Percentiles rank a stretch among this genome's conserved stretches.
phyloP scores from a whole-genome alignment of 176 grass and related monocot genomes.

The Oryza nivara region DNA sequence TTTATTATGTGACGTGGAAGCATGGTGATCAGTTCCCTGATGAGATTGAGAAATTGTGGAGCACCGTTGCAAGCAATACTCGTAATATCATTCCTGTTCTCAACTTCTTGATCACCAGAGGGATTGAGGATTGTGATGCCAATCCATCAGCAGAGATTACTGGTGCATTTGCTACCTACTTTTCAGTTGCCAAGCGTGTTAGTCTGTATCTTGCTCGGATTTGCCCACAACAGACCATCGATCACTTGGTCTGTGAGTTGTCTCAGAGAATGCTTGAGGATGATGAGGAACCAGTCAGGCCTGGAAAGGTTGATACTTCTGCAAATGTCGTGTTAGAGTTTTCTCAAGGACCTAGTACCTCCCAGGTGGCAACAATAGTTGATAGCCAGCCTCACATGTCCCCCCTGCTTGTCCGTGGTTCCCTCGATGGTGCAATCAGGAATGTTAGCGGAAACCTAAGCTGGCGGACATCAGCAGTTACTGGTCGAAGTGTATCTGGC shows the following conservation, averaged over 20 bases:
- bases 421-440: conserved; percentile 83
- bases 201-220: conserved; percentile 97
- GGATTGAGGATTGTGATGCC: conserved; percentile 93
- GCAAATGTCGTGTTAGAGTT: conserved; percentile 88
- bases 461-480: conserved; percentile 94
- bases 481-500: conserved; percentile 91
- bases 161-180: conserved; percentile 95
- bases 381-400: conserved; percentile 98
- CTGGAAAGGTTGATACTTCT: conserved; percentile 71
- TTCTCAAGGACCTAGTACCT: conserved; percentile 78
- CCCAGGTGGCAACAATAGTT: conserved; percentile 66
- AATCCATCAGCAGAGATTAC: conserved; percentile 97
- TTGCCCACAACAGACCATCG: conserved; percentile 93
- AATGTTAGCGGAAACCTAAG: conserved; percentile 89
- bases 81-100: conserved; percentile 98
- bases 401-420: conserved; percentile 98
- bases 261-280: conserved; percentile 98
- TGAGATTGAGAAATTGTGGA: conserved; percentile 99
- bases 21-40: conserved; percentile 99
- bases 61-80: conserved; percentile 93
- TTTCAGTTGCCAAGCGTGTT: conserved; percentile 95
- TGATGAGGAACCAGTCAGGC: conserved; percentile 66
- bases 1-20: conserved; percentile 98
- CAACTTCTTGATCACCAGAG: conserved; percentile 94
- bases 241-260: conserved; percentile 94